Conservation (phyloP, 352 stramenopile genomes). For the Aphanomyces stellatus region DNA sequence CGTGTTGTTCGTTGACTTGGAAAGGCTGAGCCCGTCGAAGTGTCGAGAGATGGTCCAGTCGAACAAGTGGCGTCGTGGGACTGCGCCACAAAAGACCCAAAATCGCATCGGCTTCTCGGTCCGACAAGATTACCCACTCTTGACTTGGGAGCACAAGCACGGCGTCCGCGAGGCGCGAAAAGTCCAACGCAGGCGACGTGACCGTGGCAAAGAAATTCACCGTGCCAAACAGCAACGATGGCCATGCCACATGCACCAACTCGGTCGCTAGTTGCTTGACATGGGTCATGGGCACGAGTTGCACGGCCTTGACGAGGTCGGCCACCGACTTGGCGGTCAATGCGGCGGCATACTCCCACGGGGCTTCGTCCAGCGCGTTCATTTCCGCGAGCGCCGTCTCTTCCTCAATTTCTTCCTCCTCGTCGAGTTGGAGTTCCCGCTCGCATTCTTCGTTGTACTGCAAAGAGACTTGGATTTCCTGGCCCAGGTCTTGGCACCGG, state of each 20-base stretch:
- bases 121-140: slow-evolving; percentile 31
- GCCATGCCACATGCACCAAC: slow-evolving; percentile 27
- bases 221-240: slow-evolving; percentile 28
- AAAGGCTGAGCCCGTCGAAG: background rate
- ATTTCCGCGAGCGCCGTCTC: slow-evolving; percentile 17
- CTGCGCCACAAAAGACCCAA: slow-evolving; percentile 23
- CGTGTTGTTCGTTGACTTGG: background rate
- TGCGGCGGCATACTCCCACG: background rate
- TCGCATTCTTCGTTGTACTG: slow-evolving; percentile 44
- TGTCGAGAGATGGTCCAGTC: background rate
- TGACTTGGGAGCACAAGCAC: slow-evolving; percentile 36
- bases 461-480: slow-evolving; percentile 29
- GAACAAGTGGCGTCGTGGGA: background rate
- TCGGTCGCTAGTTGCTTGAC: slow-evolving; percentile 22
- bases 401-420: slow-evolving; percentile 34
- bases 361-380: background rate
- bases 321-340: background rate
- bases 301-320: too few relatives aligned
- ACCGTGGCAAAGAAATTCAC: slow-evolving; percentile 36
- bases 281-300: background rate
- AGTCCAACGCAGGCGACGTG: slow-evolving; percentile 20
- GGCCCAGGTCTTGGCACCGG: slow-evolving; percentile 21
- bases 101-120: slow-evolving; percentile 35
- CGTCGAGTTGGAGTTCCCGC: slow-evolving; percentile 46
- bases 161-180: slow-evolving; percentile 30